Evolutionary conservation across 306 rosid species (phyloP).

Genomic region (Lathyrus sativus): DNA sequence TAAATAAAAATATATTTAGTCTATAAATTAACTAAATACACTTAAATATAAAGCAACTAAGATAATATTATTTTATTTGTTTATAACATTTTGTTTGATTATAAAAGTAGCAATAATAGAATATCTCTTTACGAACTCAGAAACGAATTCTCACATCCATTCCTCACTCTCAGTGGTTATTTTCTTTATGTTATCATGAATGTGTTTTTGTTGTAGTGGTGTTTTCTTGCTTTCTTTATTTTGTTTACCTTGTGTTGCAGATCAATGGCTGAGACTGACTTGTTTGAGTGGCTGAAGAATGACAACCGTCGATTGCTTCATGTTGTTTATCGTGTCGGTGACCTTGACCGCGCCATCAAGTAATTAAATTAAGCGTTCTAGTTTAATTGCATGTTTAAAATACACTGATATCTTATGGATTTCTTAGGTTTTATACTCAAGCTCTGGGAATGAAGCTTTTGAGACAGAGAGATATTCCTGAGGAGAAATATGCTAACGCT

Average conservation of each 20-base stretch:
- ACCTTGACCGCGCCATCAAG: slow-evolving; percentile 95
- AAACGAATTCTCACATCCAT: neutral
- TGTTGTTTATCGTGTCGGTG: slow-evolving; percentile 91
- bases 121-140: neutral
- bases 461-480: slow-evolving; percentile 80
- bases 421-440: slow-evolving; percentile 80
- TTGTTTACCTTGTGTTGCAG: slow-evolving; percentile 15
- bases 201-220: neutral
- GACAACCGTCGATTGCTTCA: slow-evolving; percentile 85
- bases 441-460: slow-evolving; percentile 75
- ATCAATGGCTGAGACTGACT: slow-evolving; percentile 74
- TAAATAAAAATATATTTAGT: too few relatives aligned
- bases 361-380: slow-evolving; percentile 43
- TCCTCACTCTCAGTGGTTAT: neutral
- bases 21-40: too few relatives aligned
- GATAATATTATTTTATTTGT: neutral
- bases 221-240: neutral
- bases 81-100: neutral
- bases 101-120: too few relatives aligned
- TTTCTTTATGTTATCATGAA: neutral
- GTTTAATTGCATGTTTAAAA: slow-evolving; percentile 18
- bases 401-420: neutral
- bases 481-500: slow-evolving; percentile 87
- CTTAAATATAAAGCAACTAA: too few relatives aligned
- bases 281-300: slow-evolving; percentile 76